Conservation (phyloP, 805 yeast genomes). For the Yarrowia keelungensis region DNA sequence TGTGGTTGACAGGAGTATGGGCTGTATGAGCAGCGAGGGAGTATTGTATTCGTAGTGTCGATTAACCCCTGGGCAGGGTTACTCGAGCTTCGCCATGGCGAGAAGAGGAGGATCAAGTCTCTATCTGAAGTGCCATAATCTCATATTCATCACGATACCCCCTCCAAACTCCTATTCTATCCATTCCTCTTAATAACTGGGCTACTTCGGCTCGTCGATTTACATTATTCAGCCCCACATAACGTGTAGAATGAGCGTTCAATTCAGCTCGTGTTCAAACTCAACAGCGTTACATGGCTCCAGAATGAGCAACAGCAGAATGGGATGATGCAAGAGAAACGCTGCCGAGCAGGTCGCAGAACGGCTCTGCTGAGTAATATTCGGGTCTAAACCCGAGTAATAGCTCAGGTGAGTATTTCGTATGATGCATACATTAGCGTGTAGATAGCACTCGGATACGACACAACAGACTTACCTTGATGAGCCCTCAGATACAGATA, state of each 20-base stretch:
- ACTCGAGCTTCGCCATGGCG: no score
- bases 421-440: no score
- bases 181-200: neutral
- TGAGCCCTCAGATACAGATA: neutral
- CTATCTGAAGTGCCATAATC: no score
- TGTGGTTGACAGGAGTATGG: neutral
- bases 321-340: neutral
- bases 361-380: neutral
- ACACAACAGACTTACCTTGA: neutral
- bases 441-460: no score
- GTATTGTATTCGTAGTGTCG: no score
- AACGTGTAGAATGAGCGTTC: constrained; percentile 9
- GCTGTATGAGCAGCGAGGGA: neutral
- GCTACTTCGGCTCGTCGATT: neutral
- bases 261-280: constrained; percentile 3
- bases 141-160: no score
- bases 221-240: constrained; percentile 15
- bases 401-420: neutral
- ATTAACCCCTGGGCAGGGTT: no score
- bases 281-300: constrained; percentile 7
- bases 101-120: no score
- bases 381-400: neutral
- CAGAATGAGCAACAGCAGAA: constrained; percentile 15
- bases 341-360: neutral
- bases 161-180: neutral